Conservation (phyloP, 768 basidiomycete genomes). For the Guyanaporus albipodus region DNA sequence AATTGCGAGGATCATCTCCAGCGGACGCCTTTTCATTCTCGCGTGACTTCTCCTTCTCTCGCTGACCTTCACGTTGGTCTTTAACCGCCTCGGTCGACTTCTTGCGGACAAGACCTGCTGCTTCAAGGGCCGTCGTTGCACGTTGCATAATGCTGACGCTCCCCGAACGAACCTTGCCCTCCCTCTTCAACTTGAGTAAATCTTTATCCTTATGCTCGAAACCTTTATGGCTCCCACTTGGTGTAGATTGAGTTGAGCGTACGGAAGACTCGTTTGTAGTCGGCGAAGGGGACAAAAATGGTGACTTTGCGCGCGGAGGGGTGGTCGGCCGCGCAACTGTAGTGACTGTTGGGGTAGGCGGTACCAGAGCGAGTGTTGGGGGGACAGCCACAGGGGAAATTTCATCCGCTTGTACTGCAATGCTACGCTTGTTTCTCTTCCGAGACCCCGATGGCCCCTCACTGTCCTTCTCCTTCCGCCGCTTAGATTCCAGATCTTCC, state of each 20-base stretch:
- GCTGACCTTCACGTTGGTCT: slow-evolving; percentile 52
- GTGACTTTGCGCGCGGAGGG: slow-evolving; percentile 50
- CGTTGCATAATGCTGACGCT: slow-evolving; percentile 97
- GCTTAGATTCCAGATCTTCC: slow-evolving; percentile 22
- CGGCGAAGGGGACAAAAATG: slow-evolving; percentile 55
- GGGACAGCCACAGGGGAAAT: slow-evolving; percentile 29
- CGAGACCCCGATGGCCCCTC: slow-evolving; percentile 20
- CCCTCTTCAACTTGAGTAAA: slow-evolving; percentile 46
- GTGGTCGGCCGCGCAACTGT: slow-evolving; percentile 39
- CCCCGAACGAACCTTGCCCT: slow-evolving; percentile 67
- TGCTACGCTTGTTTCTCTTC: slow-evolving; percentile 20
- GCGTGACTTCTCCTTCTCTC: slow-evolving; percentile 39
- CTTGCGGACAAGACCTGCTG: slow-evolving; percentile 78
- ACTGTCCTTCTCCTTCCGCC: slow-evolving; percentile 31
- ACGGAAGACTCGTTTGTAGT: slow-evolving; percentile 45
- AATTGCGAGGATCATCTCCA: slow-evolving; percentile 57
- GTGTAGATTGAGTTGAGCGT: slow-evolving; percentile 67
- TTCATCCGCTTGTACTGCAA: slow-evolving; percentile 48
- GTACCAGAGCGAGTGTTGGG: slow-evolving; percentile 70
- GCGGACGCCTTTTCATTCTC: slow-evolving; percentile 41
- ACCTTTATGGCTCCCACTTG: slow-evolving; percentile 53
- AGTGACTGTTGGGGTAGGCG: slow-evolving; percentile 66
- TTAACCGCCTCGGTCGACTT: slow-evolving; percentile 73
- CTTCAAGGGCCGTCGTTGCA: slow-evolving; percentile 86
- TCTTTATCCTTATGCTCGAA: slow-evolving; percentile 49